phyloP scores from a whole-genome alignment of 1,139 yeast genomes.

The Protomyces arabidopsidicola region DNA sequence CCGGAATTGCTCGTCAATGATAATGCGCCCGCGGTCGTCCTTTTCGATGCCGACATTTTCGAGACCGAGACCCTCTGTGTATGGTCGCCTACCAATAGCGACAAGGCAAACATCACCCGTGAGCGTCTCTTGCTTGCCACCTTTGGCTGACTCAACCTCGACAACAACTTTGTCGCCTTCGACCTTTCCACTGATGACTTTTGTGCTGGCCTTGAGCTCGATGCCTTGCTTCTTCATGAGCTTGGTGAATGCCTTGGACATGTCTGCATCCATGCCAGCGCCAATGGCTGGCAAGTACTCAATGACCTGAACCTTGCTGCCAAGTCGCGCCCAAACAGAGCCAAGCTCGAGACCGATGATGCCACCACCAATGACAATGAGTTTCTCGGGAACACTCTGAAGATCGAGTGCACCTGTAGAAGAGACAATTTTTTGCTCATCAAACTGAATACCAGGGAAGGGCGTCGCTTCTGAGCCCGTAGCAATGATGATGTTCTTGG shows the following conservation, averaged over 20 bases:
- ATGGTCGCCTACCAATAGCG: constrained; percentile 99
- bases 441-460: constrained; percentile 95
- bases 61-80: constrained; percentile 80
- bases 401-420: constrained; percentile 88
- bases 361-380: constrained; percentile 98
- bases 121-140: constrained; percentile 70
- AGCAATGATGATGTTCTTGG: constrained; percentile 88
- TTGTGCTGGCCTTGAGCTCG: constrained; percentile 86
- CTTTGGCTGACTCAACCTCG: constrained; percentile 83
- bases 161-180: constrained; percentile 83
- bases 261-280: constrained; percentile 95
- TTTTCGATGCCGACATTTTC: constrained; percentile 85
- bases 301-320: constrained; percentile 88
- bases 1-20: constrained; percentile 89
- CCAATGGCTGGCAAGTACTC: constrained; percentile 85
- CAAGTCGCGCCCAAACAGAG: constrained; percentile 92
- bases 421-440: constrained; percentile 94
- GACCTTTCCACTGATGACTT: constrained; percentile 80
- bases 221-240: constrained; percentile 90
- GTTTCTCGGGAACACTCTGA: constrained; percentile 82
- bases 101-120: constrained; percentile 92
- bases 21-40: constrained; percentile 87
- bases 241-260: constrained; percentile 83
- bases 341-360: constrained; percentile 99
- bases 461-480: constrained; percentile 99